A percentile compares a stretch with the other conserved stretches of the same genome.
These are phyloP conservation scores for Metschnikowia rubicola DNA, from an alignment of 805 yeast genomes.

Conservation along the genomic window DNA sequence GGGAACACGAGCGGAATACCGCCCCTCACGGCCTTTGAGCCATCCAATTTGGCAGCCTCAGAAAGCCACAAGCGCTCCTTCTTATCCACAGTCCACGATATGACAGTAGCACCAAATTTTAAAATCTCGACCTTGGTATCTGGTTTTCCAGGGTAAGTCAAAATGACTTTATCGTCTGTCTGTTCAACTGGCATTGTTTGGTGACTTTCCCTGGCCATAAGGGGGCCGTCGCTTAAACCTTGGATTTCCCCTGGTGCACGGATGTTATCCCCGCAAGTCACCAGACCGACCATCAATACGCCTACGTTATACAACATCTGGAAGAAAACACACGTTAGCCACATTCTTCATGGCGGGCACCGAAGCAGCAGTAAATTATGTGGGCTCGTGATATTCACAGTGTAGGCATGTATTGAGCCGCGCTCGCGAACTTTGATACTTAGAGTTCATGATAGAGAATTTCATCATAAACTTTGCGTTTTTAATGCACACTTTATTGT, in stretches of 20 bases:
- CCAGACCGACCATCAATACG: background rate
- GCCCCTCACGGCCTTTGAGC: slow-evolving; percentile 92
- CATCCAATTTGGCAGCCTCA: slow-evolving; percentile 79
- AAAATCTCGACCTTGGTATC: slow-evolving; percentile 63
- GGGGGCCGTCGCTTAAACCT: background rate
- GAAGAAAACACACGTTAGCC: too few species aligned
- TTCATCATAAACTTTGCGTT: too few species aligned
- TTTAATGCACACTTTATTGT: too few species aligned
- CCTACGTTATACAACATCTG: too few species aligned
- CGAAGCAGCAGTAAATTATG: too few species aligned
- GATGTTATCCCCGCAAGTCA: slow-evolving; percentile 4
- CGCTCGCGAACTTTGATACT: too few species aligned
- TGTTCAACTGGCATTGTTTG: slow-evolving; percentile 61
- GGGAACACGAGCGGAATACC: slow-evolving; percentile 98
- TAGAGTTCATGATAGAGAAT: too few species aligned
- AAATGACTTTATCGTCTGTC: slow-evolving; percentile 55
- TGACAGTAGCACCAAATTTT: slow-evolving; percentile 83
- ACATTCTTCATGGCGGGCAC: too few species aligned
- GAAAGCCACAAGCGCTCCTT: slow-evolving; percentile 83
- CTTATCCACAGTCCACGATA: slow-evolving; percentile 71
- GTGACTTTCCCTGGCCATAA: background rate
- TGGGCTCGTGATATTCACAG: too few species aligned
- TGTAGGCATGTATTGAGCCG: too few species aligned
- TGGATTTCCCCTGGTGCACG: slow-evolving; percentile 1
- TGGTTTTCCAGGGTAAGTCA: slow-evolving; percentile 52